These are phyloP conservation scores for Clarireedia monteithiana DNA, from an alignment of 2,329 filamentous ascomycete genomes.

Conservation along the genomic window DNA sequence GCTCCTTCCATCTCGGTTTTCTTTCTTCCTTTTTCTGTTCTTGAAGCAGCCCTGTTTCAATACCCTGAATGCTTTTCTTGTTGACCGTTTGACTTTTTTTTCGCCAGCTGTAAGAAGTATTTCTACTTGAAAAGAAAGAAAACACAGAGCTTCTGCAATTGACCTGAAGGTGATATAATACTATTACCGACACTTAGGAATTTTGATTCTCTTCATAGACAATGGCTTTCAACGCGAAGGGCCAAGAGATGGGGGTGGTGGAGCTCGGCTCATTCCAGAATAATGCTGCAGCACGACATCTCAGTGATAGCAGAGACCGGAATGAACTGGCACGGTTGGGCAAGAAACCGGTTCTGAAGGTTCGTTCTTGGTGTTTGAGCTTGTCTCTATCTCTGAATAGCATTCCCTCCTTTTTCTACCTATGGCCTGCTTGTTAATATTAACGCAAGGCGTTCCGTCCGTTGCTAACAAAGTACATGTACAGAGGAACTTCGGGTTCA, in stretches of 20 bases:
- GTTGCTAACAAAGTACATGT: background rate
- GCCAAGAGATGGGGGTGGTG: background rate
- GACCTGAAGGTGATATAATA: no score
- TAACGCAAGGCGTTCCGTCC: background rate
- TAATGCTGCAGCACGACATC: background rate
- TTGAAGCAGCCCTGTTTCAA: no score
- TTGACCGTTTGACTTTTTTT: background rate
- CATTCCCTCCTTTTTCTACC: background rate
- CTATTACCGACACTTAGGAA: background rate
- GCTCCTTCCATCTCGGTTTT: no score
- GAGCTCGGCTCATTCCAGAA: background rate
- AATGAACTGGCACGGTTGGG: slow-evolving; percentile 1
- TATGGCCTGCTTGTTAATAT: background rate
- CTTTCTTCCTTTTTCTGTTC: no score
- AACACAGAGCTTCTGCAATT: no score
- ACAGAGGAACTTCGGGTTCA: slow-evolving; percentile 33
- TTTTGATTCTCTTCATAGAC: background rate
- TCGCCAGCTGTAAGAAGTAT: background rate
- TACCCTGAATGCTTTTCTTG: no score
- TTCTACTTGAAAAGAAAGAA: background rate
- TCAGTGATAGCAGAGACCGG: background rate
- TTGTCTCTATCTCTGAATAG: background rate
- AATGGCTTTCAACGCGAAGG: background rate
- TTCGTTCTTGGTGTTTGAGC: background rate
- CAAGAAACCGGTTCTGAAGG: slow-evolving; percentile 6